Evolutionary conservation across 345 rosid species (phyloP), one percentile per base, ranked within the genome.

Genomic region (Lenwebbia sp.): DNA sequence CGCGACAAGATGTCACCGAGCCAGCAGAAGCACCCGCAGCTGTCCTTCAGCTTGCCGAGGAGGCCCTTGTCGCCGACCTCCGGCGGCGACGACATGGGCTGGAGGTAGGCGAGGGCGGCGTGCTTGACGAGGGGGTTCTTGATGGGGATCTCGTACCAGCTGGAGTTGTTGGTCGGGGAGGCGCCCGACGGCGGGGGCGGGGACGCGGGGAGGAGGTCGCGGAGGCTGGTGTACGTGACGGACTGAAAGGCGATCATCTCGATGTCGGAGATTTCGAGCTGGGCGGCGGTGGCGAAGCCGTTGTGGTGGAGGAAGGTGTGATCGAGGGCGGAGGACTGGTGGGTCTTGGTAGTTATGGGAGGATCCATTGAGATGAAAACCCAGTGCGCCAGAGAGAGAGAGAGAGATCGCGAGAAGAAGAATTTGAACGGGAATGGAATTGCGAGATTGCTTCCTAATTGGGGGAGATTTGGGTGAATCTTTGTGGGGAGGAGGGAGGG

Each of bases 101-200:
- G 95, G 86, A 94, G 87, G 87, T 94, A 93, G 54, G 96, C 93
- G 90, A 88, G 57, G 55, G 95, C 95, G 4, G 95, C 96, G 7
- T 91, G 94, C 90, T 93, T 94, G 37, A 94, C 94, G 10, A 93
- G 91, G 23, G 92, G 93, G 51, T 93, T 93, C 89, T 87, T 90
- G 84, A 94, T 91, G 74, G 96, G 92, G 30, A 94, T 89, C 89
- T 94, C 94, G 78, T 88, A 3, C 91, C 91, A 92, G 91, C 93
- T 91, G 41, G 94, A 88, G 86, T 91, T 89, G 82, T 83, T 82
- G 37, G 90, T 75, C 37, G 94, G 90, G 19, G 93, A 90, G 19
- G 84, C 25, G 81, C 82, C 85, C 22, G 89, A 40, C 49, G 89
- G 65, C 40, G 84, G 78, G 5, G 92, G 83, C 47, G 85, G 7